Conservation (phyloP, 352 stramenopile genomes). For the Thalassiosira hispida region DNA sequence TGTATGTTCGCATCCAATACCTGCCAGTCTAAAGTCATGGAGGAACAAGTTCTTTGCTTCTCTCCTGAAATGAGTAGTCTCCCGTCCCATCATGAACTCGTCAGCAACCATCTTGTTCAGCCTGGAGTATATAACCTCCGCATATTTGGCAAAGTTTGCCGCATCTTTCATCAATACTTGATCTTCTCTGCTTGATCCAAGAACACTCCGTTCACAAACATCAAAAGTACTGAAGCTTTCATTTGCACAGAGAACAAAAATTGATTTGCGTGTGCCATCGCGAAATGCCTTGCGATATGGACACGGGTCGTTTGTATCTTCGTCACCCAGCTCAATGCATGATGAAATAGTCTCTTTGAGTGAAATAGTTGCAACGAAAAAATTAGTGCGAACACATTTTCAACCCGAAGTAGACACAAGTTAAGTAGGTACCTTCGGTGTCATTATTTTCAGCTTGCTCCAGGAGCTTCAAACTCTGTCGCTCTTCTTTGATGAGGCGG, state of each 20-base stretch:
- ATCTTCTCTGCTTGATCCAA: neutral
- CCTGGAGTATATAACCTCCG: slow-evolving; percentile 1
- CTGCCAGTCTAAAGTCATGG: slow-evolving; percentile 1
- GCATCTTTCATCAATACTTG: neutral
- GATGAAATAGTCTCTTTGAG: neutral
- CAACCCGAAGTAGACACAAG: neutral
- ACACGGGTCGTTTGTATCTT: neutral
- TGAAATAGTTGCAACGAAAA: neutral
- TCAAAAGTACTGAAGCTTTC: slow-evolving; percentile 1
- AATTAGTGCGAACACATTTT: neutral
- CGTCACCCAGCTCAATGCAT: neutral
- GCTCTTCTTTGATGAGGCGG: neutral
- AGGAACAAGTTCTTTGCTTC: slow-evolving; percentile 7
- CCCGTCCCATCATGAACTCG: neutral
- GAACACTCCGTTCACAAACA: neutral
- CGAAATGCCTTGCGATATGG: neutral
- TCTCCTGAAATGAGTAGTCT: neutral
- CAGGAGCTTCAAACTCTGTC: no score
- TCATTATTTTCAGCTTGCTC: neutral
- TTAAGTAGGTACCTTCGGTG: neutral
- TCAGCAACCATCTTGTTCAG: slow-evolving; percentile 5
- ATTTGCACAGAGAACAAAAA: neutral
- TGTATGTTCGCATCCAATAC: slow-evolving; percentile 12
- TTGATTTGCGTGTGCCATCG: neutral
- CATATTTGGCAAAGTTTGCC: slow-evolving; percentile 7